A percentile compares a stretch with the other conserved stretches of the same genome.
phyloP scores from a whole-genome alignment of 257 asterid species.

The Hygrophila difformis region DNA sequence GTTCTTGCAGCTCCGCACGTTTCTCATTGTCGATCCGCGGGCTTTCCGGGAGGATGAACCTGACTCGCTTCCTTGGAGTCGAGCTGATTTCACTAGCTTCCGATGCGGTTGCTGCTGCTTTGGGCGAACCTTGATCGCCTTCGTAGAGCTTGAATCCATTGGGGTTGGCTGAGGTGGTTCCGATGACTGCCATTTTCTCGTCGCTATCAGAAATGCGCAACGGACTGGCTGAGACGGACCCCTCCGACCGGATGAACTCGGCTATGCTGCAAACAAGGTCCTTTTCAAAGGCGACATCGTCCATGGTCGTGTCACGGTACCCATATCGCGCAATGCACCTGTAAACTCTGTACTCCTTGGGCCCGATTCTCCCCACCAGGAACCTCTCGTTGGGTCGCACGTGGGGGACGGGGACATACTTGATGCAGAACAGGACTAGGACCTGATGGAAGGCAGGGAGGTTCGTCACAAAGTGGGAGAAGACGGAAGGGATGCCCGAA shows the following conservation, averaged over 20 bases:
- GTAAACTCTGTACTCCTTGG: slow-evolving; percentile 59
- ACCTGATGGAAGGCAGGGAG: slow-evolving; percentile 97
- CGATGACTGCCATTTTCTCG: slow-evolving; percentile 65
- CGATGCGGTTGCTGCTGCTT: slow-evolving; percentile 44
- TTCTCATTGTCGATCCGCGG: slow-evolving; percentile 38
- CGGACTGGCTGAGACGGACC: slow-evolving; percentile 18
- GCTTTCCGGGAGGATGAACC: slow-evolving; percentile 61
- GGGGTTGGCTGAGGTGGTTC: slow-evolving; percentile 37
- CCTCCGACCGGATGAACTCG: slow-evolving; percentile 73
- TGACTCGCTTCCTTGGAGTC: slow-evolving; percentile 51
- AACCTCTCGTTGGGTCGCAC: slow-evolving; percentile 85
- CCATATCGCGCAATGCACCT: slow-evolving; percentile 91
- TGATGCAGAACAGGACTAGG: slow-evolving; percentile 66
- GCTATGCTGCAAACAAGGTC: slow-evolving; percentile 79
- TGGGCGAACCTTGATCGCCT: slow-evolving; percentile 23
- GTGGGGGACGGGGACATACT: slow-evolving; percentile 88
- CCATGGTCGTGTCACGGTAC: slow-evolving; percentile 59
- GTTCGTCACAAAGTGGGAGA: slow-evolving; percentile 83
- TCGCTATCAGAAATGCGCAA: slow-evolving; percentile 26
- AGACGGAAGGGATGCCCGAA: slow-evolving; percentile 84
- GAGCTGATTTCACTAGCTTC: slow-evolving; percentile 33
- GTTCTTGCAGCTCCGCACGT: slow-evolving; percentile 45
- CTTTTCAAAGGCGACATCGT: slow-evolving; percentile 73
- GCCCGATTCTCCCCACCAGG: slow-evolving; percentile 84
- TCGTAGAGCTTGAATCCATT: slow-evolving; percentile 38